phyloP scores from a whole-genome alignment of 208 protist species.

The Wallacemonas sp. region DNA sequence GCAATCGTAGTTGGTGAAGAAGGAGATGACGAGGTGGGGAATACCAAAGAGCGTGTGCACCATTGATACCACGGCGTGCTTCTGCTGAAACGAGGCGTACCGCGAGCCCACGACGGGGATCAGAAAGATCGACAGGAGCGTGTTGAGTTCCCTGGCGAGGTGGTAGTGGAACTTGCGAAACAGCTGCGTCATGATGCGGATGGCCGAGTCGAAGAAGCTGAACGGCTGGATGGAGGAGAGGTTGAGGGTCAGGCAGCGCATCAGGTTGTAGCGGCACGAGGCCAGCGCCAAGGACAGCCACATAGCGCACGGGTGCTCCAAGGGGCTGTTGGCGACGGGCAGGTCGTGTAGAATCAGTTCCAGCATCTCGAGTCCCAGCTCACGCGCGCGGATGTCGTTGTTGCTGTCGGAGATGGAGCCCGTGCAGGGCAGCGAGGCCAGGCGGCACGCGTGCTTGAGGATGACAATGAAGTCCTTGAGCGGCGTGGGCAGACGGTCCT shows the following conservation, averaged over 20 bases:
- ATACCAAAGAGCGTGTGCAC: slow-evolving; percentile 60
- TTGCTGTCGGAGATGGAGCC: slow-evolving; percentile 48
- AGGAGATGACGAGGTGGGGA: slow-evolving; percentile 72
- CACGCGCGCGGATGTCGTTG: slow-evolving; percentile 48
- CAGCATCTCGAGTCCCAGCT: slow-evolving; percentile 63
- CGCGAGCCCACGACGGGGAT: slow-evolving; percentile 61
- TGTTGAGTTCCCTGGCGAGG: slow-evolving; percentile 70
- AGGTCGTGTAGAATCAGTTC: slow-evolving; percentile 51
- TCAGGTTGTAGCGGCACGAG: slow-evolving; percentile 65
- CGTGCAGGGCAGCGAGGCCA: slow-evolving; percentile 39
- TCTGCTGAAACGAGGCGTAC: slow-evolving; percentile 74
- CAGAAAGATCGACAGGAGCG: slow-evolving; percentile 62
- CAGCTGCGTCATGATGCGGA: slow-evolving; percentile 58
- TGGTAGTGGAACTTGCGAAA: slow-evolving; percentile 76
- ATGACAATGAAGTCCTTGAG: slow-evolving; percentile 66
- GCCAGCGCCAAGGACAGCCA: slow-evolving; percentile 67
- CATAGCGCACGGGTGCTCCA: slow-evolving; percentile 67
- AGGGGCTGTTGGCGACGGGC: slow-evolving; percentile 65
- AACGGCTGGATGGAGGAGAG: slow-evolving; percentile 58
- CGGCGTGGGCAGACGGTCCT: slow-evolving; percentile 40
- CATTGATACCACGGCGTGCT: slow-evolving; percentile 78
- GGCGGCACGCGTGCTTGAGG: slow-evolving; percentile 51
- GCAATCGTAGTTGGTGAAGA: slow-evolving; percentile 90
- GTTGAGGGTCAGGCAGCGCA: slow-evolving; percentile 55
- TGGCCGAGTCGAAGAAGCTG: slow-evolving; percentile 52